Percentiles rank a stretch among this genome's conserved stretches.
Evolutionary conservation across 2,329 filamentous ascomycete genomes (phyloP).

Genomic region (Thielaviopsis punctulata): DNA sequence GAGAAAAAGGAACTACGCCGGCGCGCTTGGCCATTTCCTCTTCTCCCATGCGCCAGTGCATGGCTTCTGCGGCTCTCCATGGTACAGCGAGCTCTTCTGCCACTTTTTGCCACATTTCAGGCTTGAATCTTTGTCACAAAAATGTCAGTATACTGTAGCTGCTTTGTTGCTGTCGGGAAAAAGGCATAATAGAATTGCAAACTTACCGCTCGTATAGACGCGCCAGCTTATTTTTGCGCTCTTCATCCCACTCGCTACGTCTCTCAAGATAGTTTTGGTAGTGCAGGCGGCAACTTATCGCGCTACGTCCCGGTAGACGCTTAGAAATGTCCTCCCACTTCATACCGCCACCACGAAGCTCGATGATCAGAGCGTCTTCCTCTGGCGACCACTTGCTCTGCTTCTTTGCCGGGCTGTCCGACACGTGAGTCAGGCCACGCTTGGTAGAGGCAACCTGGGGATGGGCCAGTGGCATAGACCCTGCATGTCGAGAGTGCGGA

Average conservation of each 20-base stretch:
- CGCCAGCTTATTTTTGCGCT: slow-evolving; percentile 92
- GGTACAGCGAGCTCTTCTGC: slow-evolving; percentile 89
- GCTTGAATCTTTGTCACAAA: slow-evolving; percentile 50
- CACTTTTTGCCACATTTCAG: slow-evolving; percentile 94
- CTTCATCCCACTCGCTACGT: slow-evolving; percentile 88
- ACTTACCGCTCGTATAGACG: slow-evolving; percentile 83
- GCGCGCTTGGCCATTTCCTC: slow-evolving; percentile 85
- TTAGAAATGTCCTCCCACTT: slow-evolving; percentile 99
- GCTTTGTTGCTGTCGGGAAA: neutral
- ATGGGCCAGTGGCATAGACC: slow-evolving; percentile 14
- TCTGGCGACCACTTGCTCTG: slow-evolving; percentile 94
- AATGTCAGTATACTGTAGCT: neutral
- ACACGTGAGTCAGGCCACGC: slow-evolving; percentile 36
- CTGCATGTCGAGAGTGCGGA: slow-evolving; percentile 1
- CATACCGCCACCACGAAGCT: slow-evolving; percentile 78
- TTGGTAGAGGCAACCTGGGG: slow-evolving; percentile 18
- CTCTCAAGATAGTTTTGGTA: slow-evolving; percentile 96
- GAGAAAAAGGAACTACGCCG: slow-evolving; percentile 70
- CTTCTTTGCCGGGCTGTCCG: slow-evolving; percentile 66
- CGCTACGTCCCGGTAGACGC: slow-evolving; percentile 71
- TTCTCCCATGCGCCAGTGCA: slow-evolving; percentile 96
- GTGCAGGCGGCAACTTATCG: slow-evolving; percentile 84
- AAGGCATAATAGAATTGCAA: neutral
- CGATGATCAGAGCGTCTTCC: slow-evolving; percentile 85
- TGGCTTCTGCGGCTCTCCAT: slow-evolving; percentile 88